Base-by-base conservation (phyloP, 2,329 filamentous ascomycete species). In the Xylaria sp. region DNA sequence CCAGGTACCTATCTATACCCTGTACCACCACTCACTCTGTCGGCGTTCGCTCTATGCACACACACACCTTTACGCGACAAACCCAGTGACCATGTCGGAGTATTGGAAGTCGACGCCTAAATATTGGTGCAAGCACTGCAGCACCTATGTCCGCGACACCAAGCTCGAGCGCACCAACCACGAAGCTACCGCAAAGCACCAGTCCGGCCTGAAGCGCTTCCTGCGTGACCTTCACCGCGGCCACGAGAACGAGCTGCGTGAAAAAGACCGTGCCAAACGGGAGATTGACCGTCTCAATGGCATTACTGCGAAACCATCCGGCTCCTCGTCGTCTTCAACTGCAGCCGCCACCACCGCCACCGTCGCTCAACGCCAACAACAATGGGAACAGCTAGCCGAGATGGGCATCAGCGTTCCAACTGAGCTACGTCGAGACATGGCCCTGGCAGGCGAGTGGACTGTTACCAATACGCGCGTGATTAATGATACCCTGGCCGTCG, bases 61-160 rank as follows among this genome's bases (percentile, higher is more conserved):
- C 1, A 51, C 21, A 17, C 21, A 31, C 11, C 7, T 21, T 21
- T 1, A 21, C 19, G 33, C 38, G 10, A 38, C 35, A 35, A 25
- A 15, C 40, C 23, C 11, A 25, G 53, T 17, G 6, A 52, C 29
- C 49, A 98, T 99, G 95, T 89, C 95, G 0, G 95, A 98, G 83
- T 96, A 97, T 79, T 98, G 95, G 95, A 98, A 98, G 76, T 97
- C 94, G 19, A 97, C 93, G 76, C 93, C 93, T 5, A 94, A 90
- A 75, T 96, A 96, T 80, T 98, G 93, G 93, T 99, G 95, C 86
- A 98, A 98, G 77, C 92, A 97, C 81, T 99, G 95, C 85, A 87
- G 87, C 73, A 86, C 85, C 74, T 98, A 88, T 77, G 91, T 99
- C 51, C 91, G 92, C 78, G 95, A 99, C 81, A 97, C 93, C 21